Evolutionary conservation across 225 moss, liverwort and hornwort genomes (phyloP).

Genomic region (Rhytidiadelphus loreus): DNA sequence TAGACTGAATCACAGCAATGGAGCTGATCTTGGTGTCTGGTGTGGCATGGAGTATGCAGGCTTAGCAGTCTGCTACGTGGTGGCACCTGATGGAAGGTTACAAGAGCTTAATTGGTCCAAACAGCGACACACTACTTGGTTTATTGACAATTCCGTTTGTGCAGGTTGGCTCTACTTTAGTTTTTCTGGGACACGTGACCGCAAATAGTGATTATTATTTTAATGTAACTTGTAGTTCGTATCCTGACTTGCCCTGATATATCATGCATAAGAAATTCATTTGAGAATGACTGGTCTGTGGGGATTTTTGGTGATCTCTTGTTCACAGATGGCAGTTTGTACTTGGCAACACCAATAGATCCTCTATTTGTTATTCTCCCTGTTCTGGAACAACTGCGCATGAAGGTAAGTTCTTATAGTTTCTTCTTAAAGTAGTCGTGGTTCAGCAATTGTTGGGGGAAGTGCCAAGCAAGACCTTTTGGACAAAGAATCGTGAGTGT

Average conservation of each 20-base stretch:
- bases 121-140: slow-evolving; percentile 63
- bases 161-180: slow-evolving; percentile 27
- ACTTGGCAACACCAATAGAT: slow-evolving; percentile 59
- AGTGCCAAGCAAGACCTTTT: neutral
- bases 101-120: slow-evolving; percentile 74
- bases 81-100: slow-evolving; percentile 39
- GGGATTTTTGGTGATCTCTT: neutral
- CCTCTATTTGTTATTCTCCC: slow-evolving; percentile 57
- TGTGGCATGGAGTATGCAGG: slow-evolving; percentile 11
- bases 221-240: neutral
- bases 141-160: slow-evolving; percentile 49
- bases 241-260: neutral
- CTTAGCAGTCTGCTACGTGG: slow-evolving; percentile 24
- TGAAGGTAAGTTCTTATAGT: slow-evolving; percentile 36
- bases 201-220: neutral
- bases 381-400: slow-evolving; percentile 51
- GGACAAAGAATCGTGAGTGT: neutral
- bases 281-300: neutral
- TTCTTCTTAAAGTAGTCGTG: neutral
- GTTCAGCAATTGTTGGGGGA: neutral
- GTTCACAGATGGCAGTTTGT: slow-evolving; percentile 62
- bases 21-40: neutral
- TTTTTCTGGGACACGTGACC: neutral
- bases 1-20: neutral
- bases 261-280: neutral